Evolutionary conservation across 2,329 filamentous ascomycete species (phyloP), one percentile per base, ranked within the genome.

Genomic region (Raffaelea albimanens): DNA sequence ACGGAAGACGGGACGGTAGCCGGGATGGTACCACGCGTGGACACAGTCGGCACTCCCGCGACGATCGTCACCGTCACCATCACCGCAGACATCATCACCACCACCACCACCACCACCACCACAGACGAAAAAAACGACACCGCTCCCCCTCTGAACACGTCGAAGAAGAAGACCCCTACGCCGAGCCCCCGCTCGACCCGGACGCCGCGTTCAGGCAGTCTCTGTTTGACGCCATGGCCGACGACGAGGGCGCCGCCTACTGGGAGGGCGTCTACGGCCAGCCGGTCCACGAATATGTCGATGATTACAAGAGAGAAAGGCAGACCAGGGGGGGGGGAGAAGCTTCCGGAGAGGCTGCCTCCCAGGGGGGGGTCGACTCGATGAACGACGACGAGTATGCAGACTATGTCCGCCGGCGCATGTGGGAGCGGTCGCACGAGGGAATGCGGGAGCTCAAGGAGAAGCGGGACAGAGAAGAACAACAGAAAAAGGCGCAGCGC

Each of bases 201-300:
- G 82, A 88, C 38, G 71, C 76, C 0, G 88, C 91, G 1, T 98
- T 98, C 63, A 83, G 87, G 25, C 87, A 95, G 63, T 95, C 89
- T 1, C 81, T 98, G 5, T 97, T 97, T 67, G 93, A 98, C 63
- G 93, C 93, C 29, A 83, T 98, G 65, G 91, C 89, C 34, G 93
- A 98, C 64, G 91, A 97, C 61, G 93, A 98, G 67, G 93, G 91
- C 42, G 93, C 93, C 2, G 78, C 82, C 8, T 98, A 93, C 68
- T 98, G 93, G 93, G 85, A 96, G 63, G 80, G 80, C 16, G 87
- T 98, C n/a, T 98, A 97, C 65, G 90, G 89, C 1, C 91, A 97
- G 62, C 91, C 93, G 0, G 85, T 97, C 44, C 89, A 96, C 48
- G 46, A 50, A 40, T 51, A 50, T 31, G 53, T 46, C 34, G 34